phyloP scores from a whole-genome alignment of 2,329 filamentous ascomycete species.

The Zymoseptoria crescenta region DNA sequence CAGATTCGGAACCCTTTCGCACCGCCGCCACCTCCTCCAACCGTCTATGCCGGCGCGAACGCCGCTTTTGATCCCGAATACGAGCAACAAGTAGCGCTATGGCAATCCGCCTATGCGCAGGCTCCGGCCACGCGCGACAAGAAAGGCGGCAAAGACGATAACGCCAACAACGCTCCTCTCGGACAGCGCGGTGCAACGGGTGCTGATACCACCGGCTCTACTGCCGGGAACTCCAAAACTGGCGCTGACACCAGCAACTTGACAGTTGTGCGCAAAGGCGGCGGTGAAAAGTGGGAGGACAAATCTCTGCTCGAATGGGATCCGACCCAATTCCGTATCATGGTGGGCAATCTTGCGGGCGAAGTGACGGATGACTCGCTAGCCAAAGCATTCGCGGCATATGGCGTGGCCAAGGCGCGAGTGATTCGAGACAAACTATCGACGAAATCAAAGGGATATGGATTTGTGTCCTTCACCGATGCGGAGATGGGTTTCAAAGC shows the following conservation, averaged over 20 bases:
- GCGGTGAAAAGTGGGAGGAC: conserved; percentile 89
- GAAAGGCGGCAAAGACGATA: conserved; percentile 13
- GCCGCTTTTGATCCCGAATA: conserved; percentile 62
- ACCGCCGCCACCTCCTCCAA: conserved; percentile 34
- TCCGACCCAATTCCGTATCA: conserved; percentile 84
- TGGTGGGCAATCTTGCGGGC: conserved; percentile 92
- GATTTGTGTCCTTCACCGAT: conserved; percentile 92
- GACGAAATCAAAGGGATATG: conserved; percentile 91
- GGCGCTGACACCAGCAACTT: conserved; percentile 10
- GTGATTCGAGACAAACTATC: conserved; percentile 94
- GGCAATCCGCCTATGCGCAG: conserved; percentile 57
- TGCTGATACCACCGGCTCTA: conserved; percentile 1
- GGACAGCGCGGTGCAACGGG: conserved; percentile 13
- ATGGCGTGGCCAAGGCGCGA: conserved; percentile 86
- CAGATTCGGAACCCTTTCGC: conserved; percentile 79
- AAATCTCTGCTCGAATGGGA: conserved; percentile 89
- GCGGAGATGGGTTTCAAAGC: conserved; percentile 95
- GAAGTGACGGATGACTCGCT: conserved; percentile 96
- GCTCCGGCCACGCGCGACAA: conserved; percentile 12
- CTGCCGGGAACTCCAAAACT: conserved; percentile 8
- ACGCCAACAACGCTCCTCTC: conserved; percentile 12
- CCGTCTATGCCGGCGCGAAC: conserved; percentile 25
- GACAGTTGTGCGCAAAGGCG: conserved; percentile 80
- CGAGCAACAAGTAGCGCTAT: conserved; percentile 87
- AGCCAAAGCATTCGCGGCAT: conserved; percentile 85